A percentile compares a stretch with the other conserved stretches of the same genome.
Evolutionary conservation across 78 protist species (phyloP).

Genomic region (Dictyostelium purpureum): DNA sequence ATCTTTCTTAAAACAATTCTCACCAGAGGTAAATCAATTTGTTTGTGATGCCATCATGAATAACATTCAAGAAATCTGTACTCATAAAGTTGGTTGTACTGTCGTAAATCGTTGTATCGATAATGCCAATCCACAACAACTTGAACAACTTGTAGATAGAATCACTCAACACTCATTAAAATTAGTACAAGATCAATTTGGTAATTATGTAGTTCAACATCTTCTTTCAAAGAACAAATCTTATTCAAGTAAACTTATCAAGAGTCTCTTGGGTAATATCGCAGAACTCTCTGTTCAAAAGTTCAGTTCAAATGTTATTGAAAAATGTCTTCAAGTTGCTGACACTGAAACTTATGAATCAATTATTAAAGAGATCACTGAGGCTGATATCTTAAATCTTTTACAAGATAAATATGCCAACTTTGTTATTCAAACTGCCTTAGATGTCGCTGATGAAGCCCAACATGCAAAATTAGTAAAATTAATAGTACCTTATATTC

Average conservation of each 20-base stretch:
- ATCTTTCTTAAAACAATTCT: constrained; percentile 70
- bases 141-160: constrained; percentile 34
- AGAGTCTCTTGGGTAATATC: constrained; percentile 51
- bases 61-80: constrained; percentile 56
- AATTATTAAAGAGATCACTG: constrained; percentile 57
- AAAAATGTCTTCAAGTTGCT: constrained; percentile 78
- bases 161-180: constrained; percentile 31
- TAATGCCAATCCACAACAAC: constrained; percentile 43
- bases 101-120: constrained; percentile 75
- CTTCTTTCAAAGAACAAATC: constrained; percentile 79
- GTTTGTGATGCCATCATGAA: constrained; percentile 65
- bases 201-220: constrained; percentile 98
- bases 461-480: constrained; percentile 73
- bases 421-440: constrained; percentile 95
- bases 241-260: constrained; percentile 42
- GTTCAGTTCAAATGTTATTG: constrained; percentile 79
- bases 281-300: constrained; percentile 79
- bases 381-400: constrained; percentile 75
- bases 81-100: constrained; percentile 83
- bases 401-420: constrained; percentile 96
- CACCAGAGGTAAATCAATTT: constrained; percentile 69
- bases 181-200: constrained; percentile 94
- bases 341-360: constrained; percentile 47
- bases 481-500: constrained; percentile 76
- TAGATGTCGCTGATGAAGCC: constrained; percentile 85